Base-by-base conservation (phyloP, 75 land plant genomes). In the Selaginella moellendorffii region DNA sequence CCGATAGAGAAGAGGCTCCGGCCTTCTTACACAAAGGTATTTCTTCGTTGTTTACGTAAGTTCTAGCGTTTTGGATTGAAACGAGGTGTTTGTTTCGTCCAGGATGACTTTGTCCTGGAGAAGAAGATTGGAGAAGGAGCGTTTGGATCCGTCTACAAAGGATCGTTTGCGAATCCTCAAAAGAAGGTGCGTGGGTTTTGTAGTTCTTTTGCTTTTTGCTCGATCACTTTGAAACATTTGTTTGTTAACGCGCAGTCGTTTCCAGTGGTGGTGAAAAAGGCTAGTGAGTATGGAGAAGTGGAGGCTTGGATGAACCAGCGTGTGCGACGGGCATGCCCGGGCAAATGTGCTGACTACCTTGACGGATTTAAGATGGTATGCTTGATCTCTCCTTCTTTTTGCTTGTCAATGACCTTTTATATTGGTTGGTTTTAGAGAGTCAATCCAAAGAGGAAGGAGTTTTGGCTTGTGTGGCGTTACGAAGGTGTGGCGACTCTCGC, bases 261-360 rank as follows among this genome's bases (percentile, higher is more conserved):
- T 5, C 74, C 74, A 61, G 42, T 95, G 51, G 99, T 95, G 1
- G 68, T 95, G 61, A 95, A 95, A 60, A 85, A 82, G 74, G 99
- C 99, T 9, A 95, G 84, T 59, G 96, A 95, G 42, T 95, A 83
- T 78, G 99, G 99, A 0, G 99, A 95, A 8, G 99, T 95, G 54
- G 99, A 95, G 76, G 85, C 85, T 29, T 95, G 99, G 99, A 95
- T 95, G 99, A 95, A 95, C 71, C 96, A 95, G 73, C 87, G 99
- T 27, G 96, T 86, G 46, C 74, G 99, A 21, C 61, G 99, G 62
- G 99, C 99, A 52, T 95, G 99, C 69, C 71, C 90, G 56, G 83
- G 51, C 29, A 85, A 89, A 36, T 92, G 98, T 80, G 98, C 98
- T 46, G 89, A 92, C 74, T 92, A 83, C 74, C 63, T 92, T 8